Evolutionary conservation across 345 rosid species (phyloP).

Genomic region (Syzygium grande): DNA sequence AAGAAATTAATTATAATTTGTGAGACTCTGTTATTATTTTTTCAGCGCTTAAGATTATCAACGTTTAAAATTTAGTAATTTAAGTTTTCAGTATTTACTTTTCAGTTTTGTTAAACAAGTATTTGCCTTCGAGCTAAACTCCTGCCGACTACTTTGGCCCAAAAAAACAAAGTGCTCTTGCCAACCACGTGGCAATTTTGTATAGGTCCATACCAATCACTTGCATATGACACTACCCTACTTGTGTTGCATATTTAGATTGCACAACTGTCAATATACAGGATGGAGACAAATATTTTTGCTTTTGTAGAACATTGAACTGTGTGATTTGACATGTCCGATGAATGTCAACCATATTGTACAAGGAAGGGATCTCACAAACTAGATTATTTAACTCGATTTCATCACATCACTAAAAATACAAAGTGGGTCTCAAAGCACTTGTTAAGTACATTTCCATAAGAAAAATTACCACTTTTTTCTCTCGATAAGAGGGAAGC

Average conservation of each 20-base stretch:
- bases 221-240: neutral
- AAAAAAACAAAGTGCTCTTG: neutral
- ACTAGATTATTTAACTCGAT: neutral
- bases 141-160: neutral
- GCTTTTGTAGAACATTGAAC: neutral
- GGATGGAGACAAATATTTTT: neutral
- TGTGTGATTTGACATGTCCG: neutral
- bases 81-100: neutral
- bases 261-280: neutral
- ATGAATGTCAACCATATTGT: neutral
- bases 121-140: neutral
- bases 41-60: neutral
- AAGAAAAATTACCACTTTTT: neutral
- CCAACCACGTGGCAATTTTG: neutral
- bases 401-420: neutral
- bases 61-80: too few relatives aligned
- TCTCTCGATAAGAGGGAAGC: neutral
- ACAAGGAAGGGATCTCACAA: neutral
- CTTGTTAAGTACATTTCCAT: neutral
- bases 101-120: neutral
- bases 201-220: neutral
- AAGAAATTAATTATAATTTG: neutral
- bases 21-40: neutral
- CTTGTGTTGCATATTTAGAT: neutral
- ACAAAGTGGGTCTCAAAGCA: neutral